Base-by-base conservation (phyloP, 345 rosid species). In the Nasturtium officinale region DNA sequence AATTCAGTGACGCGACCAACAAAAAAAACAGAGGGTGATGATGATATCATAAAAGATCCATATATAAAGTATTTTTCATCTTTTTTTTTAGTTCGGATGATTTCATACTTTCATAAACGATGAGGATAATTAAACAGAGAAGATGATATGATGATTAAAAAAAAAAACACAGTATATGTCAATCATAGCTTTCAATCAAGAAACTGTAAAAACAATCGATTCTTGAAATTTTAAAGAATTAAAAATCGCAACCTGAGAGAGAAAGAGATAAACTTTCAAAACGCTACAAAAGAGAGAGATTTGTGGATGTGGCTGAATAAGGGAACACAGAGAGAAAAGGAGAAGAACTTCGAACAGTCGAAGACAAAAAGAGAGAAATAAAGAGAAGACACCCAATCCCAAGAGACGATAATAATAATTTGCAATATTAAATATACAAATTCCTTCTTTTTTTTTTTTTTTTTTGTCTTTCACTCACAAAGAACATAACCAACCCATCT, bases 401-500 rank as follows among this genome's bases (percentile, higher is more conserved):
- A 73, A 86, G 83, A 82, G 86, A 85, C 74, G 78, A 79, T 78
- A n/a, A n/a, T 64, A 62, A 74, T 75, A 21, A 55, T 28, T 64
- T 65, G 42, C 10, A 29, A 71, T 23, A 67, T 38, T 43, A 69
- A 61, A 59, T 59, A 58, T 69, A 33, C 18, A 52, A 53, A 63
- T 1, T 12, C 38, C 6, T 61, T 61, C 3, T 9, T 32, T 17
- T 6, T 38, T 9, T 9, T 20, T 30, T 48, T 67, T 37, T 9
- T 20, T 7, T 46, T 18, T 18, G 16, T 40, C 15, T n/a, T 50
- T 52, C 74, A 68, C 79, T 53, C 74, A 54, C 57, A 69, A 45
- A 57, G 76, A 79, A 81, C 82, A 77, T 66, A 77, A 85, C 81
- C 81, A 77, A 78, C 78, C 85, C 85, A 68, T 80, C 87, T 77